These are phyloP conservation scores for Leccinum subgranulosum DNA, from an alignment of 768 basidiomycete species.

Conservation along the genomic window DNA sequence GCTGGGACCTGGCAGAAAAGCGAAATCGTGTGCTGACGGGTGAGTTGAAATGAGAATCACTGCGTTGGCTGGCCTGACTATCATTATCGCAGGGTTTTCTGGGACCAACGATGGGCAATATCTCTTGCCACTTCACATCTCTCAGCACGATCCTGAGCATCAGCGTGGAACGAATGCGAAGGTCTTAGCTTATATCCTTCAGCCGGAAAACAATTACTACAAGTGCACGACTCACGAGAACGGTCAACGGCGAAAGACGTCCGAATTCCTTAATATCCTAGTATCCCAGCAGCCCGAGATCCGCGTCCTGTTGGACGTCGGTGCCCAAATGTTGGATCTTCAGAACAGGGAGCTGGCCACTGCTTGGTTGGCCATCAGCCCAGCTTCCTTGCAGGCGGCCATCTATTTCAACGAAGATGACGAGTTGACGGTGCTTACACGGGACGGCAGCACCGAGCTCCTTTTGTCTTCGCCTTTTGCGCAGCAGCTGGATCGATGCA, in stretches of 20 bases:
- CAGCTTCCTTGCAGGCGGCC: slow-evolving; percentile 21
- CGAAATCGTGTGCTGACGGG: slow-evolving; percentile 12
- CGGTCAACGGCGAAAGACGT: slow-evolving; percentile 16
- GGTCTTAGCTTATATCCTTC: slow-evolving; percentile 30
- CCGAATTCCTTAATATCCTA: slow-evolving; percentile 28
- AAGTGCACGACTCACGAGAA: slow-evolving; percentile 6
- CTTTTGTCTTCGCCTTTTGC: slow-evolving; percentile 33
- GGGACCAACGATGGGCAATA: slow-evolving; percentile 42
- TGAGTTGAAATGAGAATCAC: slow-evolving; percentile 1
- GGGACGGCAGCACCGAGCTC: slow-evolving; percentile 27
- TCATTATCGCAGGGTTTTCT: slow-evolving; percentile 32
- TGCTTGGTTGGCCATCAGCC: slow-evolving; percentile 36
- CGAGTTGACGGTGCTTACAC: slow-evolving; percentile 31
- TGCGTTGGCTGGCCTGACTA: not conserved
- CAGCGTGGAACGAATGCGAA: slow-evolving; percentile 46
- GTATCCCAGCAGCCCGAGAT: slow-evolving; percentile 37
- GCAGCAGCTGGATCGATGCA: slow-evolving; percentile 33
- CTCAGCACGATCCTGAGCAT: slow-evolving; percentile 26
- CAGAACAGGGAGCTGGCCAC: slow-evolving; percentile 39
- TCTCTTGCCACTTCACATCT: slow-evolving; percentile 34
- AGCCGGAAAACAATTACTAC: slow-evolving; percentile 20
- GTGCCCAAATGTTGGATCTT: slow-evolving; percentile 55
- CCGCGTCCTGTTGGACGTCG: slow-evolving; percentile 51
- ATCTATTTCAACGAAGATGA: slow-evolving; percentile 34
- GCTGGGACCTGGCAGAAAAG: slow-evolving; percentile 38